Base-by-base conservation (phyloP, 257 asterid genomes). In the Solanum etuberosum region DNA sequence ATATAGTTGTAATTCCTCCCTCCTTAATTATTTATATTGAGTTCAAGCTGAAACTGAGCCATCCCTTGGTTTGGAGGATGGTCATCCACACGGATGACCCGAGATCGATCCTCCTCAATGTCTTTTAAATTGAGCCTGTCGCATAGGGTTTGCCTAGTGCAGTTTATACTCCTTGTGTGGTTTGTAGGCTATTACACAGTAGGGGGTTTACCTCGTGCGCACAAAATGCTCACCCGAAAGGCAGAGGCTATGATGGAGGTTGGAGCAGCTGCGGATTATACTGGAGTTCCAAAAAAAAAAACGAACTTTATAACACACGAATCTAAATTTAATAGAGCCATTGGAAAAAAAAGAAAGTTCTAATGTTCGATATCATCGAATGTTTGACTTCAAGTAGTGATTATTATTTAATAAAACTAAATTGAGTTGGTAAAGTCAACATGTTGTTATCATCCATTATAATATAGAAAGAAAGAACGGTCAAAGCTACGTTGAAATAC, bases 221-320 rank as follows among this genome's bases (percentile, higher is more conserved):
- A 48, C 3, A 48, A 48, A 48, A 1, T 48, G 8, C 51, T 12
- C 51, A 43, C 2, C 4, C 1, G 51, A 43, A 43, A 16, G 16
- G 0, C 2, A 43, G 2, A 43, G 0, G 16, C 16, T 43, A 43
- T 43, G 51, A 43, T 0, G 13, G 6, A 43, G 16, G 2, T 43
- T 43, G 0, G 2, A 51, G 1, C 21, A 0, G 0, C 0, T 51
- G 0, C 2, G 2, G 0, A 0, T 16, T 51, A 18, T 51, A 51
- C 9, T 18, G 0, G 0, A 6, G 4, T 6, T 6, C 0, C 1
- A 51, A 48, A 46, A 48, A 51, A 51, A 48, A 1, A 51, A 51
- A 51, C 0, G 0, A 51, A 16, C 23, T 51, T 16, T 51, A 16
- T 16, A 16, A 51, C 61, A 51, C 4, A 18, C n/a, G 0, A 51